These are phyloP conservation scores for Camelina hispida DNA, from an alignment of 345 rosid species.

Conservation along the genomic window DNA sequence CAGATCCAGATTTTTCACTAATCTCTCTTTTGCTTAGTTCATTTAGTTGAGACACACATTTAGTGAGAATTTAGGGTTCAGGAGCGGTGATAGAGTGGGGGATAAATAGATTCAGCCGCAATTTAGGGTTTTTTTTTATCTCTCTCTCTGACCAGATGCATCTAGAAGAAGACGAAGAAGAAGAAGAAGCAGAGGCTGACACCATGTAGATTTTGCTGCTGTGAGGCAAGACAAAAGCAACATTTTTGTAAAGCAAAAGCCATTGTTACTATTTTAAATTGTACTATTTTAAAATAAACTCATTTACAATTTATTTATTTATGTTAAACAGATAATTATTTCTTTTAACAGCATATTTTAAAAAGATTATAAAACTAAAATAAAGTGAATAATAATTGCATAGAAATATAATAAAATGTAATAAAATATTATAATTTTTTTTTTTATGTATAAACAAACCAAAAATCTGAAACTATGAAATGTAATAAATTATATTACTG, in stretches of 20 bases:
- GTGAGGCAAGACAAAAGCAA: slow-evolving; percentile 35
- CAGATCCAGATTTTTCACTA: slow-evolving; percentile 20
- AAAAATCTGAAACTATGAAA: too few species aligned
- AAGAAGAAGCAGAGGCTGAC: slow-evolving; percentile 53
- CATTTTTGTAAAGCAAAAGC: slow-evolving; percentile 21
- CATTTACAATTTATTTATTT: too few species aligned
- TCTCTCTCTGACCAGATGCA: slow-evolving; percentile 22
- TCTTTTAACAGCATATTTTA: too few species aligned
- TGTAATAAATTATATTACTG: too few species aligned
- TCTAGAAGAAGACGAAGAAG: slow-evolving; percentile 29
- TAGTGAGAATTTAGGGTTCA: slow-evolving; percentile 26
- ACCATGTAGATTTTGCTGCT: slow-evolving; percentile 50
- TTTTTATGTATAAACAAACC: too few species aligned
- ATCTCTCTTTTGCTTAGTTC: slow-evolving; percentile 3
- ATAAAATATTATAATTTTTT: too few species aligned
- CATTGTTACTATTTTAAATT: background rate
- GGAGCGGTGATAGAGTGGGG: background rate
- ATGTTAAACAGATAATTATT: too few species aligned
- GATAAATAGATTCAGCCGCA: slow-evolving; percentile 18
- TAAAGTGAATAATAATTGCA: too few species aligned
- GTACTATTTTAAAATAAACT: too few species aligned
- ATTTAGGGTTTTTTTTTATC: slow-evolving; percentile 28
- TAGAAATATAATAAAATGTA: too few species aligned
- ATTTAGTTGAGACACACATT: slow-evolving; percentile 22
- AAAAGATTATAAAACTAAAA: too few species aligned